These are phyloP conservation scores for Periconia digitata DNA, from an alignment of 2,329 filamentous ascomycete species.

Conservation along the genomic window DNA sequence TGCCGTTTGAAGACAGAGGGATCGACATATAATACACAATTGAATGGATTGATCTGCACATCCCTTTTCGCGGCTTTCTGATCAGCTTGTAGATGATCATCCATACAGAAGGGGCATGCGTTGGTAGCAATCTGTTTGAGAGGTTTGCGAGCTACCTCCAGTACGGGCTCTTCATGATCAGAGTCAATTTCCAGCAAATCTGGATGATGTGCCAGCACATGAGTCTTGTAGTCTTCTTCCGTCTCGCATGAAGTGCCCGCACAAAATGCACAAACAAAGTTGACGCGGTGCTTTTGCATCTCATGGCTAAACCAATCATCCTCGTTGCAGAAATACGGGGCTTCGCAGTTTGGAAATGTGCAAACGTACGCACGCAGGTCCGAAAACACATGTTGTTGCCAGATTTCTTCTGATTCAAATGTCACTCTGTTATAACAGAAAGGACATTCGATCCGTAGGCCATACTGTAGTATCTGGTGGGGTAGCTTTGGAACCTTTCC, in stretches of 20 bases:
- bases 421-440: slow-evolving; percentile 17
- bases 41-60: neutral
- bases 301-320: slow-evolving; percentile 24
- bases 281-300: slow-evolving; percentile 16
- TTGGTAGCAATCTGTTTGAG: slow-evolving; percentile 12
- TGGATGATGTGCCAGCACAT: slow-evolving; percentile 11
- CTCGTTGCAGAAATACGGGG: slow-evolving; percentile 13
- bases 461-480: slow-evolving; percentile 1
- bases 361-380: slow-evolving; percentile 22
- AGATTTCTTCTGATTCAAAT: slow-evolving; percentile 12
- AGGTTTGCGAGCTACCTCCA: slow-evolving; percentile 10
- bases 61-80: neutral
- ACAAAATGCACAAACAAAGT: slow-evolving; percentile 15
- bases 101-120: slow-evolving; percentile 20
- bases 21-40: slow-evolving; percentile 6
- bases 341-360: slow-evolving; percentile 15
- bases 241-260: slow-evolving; percentile 1
- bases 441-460: slow-evolving; percentile 18
- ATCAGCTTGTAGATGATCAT: slow-evolving; percentile 3
- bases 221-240: slow-evolving; percentile 8
- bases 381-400: slow-evolving; percentile 17
- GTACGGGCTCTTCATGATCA: slow-evolving; percentile 1
- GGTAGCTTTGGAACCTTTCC: no score
- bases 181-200: slow-evolving; percentile 5
- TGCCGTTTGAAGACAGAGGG: slow-evolving; percentile 19